These are phyloP conservation scores for Aspergillus sp. DNA, from an alignment of 2,329 filamentous ascomycete species.

Conservation along the genomic window DNA sequence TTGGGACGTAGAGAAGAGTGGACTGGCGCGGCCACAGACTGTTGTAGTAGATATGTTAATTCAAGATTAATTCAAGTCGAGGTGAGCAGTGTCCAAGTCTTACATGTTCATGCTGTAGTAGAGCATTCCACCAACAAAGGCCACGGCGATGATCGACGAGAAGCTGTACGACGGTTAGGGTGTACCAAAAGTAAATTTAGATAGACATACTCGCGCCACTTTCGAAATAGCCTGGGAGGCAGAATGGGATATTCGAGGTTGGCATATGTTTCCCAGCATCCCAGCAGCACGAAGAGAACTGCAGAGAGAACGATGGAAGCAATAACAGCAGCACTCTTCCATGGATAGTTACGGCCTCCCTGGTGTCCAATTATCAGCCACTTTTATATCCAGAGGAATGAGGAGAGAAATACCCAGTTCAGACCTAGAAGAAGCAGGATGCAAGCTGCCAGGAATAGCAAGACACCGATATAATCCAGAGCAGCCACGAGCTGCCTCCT, in stretches of 20 bases:
- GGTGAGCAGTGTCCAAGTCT: too few relatives aligned
- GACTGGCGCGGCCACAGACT: conserved; percentile 1
- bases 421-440: background rate
- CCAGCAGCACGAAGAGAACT: background rate
- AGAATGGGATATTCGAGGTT: background rate
- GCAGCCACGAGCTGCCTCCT: background rate
- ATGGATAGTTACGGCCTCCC: background rate
- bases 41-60: too few relatives aligned
- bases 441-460: background rate
- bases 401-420: background rate
- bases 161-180: background rate
- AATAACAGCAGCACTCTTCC: background rate
- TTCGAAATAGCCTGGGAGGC: background rate
- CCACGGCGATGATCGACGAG: background rate
- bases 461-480: background rate
- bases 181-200: too few relatives aligned
- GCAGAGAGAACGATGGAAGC: background rate
- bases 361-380: background rate
- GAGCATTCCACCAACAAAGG: background rate
- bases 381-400: background rate
- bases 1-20: background rate
- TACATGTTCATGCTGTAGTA: conserved; percentile 1
- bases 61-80: too few relatives aligned
- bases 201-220: background rate
- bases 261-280: background rate